phyloP scores from a whole-genome alignment of 2,329 filamentous ascomycete species.

The Aspergillus quadrilineatus region DNA sequence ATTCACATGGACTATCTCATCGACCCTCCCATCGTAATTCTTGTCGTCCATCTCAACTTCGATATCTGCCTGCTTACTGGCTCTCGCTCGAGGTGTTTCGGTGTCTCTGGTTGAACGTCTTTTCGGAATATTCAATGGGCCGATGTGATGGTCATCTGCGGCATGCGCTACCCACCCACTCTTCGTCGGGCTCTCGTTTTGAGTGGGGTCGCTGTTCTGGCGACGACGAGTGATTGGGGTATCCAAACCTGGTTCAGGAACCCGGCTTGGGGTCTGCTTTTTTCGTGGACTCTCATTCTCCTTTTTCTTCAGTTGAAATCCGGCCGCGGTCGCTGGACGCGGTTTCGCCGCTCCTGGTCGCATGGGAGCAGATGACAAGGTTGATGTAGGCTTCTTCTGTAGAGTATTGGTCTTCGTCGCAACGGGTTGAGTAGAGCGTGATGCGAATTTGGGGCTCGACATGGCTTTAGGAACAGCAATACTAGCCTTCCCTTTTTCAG shows the following conservation, averaged over 20 bases:
- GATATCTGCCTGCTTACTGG: neutral
- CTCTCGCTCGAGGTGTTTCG: neutral
- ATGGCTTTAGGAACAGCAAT: constrained; percentile 41
- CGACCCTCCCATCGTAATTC: neutral
- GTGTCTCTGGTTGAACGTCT: neutral
- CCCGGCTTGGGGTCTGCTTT: constrained; percentile 15
- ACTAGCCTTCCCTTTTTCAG: constrained; percentile 70
- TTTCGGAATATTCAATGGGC: neutral
- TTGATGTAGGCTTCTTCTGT: constrained; percentile 36
- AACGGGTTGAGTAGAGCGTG: constrained; percentile 53
- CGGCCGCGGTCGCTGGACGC: constrained; percentile 48
- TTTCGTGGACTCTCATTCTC: constrained; percentile 32
- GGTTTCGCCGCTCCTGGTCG: constrained; percentile 44
- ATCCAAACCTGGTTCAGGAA: constrained; percentile 17
- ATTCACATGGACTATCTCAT: neutral
- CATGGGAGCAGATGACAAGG: constrained; percentile 60
- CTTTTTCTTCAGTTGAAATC: constrained; percentile 39
- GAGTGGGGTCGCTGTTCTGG: constrained; percentile 31
- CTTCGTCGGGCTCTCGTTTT: constrained; percentile 29
- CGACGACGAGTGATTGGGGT: constrained; percentile 34
- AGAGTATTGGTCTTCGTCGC: constrained; percentile 37
- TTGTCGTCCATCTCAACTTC: neutral
- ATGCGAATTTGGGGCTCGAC: constrained; percentile 56
- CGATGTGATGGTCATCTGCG: constrained; percentile 26
- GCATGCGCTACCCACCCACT: constrained; percentile 26